Evolutionary conservation across 352 stramenopile genomes (phyloP).

Genomic region (Pythium brachiatum): DNA sequence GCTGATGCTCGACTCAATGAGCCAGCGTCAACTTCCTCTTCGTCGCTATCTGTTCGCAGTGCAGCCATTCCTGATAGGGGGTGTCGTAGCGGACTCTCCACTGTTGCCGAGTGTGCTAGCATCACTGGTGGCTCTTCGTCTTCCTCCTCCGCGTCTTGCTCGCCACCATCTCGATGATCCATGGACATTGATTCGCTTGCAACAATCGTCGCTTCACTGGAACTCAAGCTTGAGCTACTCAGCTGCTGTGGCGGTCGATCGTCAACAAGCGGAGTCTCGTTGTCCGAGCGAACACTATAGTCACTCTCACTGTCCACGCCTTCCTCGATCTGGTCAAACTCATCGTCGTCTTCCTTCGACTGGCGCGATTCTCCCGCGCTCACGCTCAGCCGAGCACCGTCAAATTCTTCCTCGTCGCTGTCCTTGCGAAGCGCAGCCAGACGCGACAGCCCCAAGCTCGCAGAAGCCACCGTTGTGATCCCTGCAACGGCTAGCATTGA

Average conservation of each 20-base stretch:
- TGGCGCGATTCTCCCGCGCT: neutral
- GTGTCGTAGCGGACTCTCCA: no score
- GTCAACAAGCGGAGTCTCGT: neutral
- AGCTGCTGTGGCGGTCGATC: no score
- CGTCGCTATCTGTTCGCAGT: neutral
- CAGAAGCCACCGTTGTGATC: neutral
- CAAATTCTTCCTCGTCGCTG: neutral
- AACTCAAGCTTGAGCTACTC: no score
- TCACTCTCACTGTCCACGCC: neutral
- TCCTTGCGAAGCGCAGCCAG: neutral
- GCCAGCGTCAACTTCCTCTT: neutral
- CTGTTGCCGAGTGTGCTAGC: no score
- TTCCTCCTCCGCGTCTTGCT: neutral
- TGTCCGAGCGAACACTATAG: neutral
- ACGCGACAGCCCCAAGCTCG: neutral
- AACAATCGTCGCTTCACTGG: neutral
- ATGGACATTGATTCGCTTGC: no score
- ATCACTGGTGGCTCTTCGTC: neutral
- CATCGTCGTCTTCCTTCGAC: neutral
- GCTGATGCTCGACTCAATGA: neutral
- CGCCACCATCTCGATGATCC: no score
- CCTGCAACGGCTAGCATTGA: neutral
- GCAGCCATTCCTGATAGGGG: conserved; percentile 5
- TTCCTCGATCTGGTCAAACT: neutral
- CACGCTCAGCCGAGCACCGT: neutral